Conservation (phyloP, 495 filamentous ascomycete genomes). For the Neurospora discreta region DNA sequence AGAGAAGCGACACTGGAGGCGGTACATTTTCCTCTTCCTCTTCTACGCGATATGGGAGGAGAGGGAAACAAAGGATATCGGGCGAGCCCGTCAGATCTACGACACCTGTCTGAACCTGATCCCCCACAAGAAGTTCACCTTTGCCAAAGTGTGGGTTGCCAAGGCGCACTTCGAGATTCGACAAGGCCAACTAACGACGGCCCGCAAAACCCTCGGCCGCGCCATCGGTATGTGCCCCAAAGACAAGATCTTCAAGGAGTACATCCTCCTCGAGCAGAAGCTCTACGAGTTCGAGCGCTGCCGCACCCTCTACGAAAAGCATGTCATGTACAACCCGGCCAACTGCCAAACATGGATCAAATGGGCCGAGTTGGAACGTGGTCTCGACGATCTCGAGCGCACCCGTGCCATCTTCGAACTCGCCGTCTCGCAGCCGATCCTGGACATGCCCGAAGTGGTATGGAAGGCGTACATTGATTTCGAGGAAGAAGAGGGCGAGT, state of each 20-base stretch:
- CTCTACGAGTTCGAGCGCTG: constrained; percentile 87
- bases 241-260: constrained; percentile 86
- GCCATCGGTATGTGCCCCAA: constrained; percentile 94
- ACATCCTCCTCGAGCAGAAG: constrained; percentile 83
- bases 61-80: constrained; percentile 64
- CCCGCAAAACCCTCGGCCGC: constrained; percentile 77
- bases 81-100: constrained; percentile 83
- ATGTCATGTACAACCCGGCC: constrained; percentile 77
- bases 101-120: constrained; percentile 76
- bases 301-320: constrained; percentile 85
- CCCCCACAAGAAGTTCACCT: constrained; percentile 95
- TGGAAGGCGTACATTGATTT: constrained; percentile 99
- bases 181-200: constrained; percentile 65
- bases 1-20: constrained; percentile 93
- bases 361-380: constrained; percentile 84
- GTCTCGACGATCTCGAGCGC: constrained; percentile 77
- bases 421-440: constrained; percentile 63
- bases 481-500: constrained; percentile 87
- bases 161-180: constrained; percentile 90
- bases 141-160: constrained; percentile 90
- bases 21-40: constrained; percentile 96
- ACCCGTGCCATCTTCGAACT: constrained; percentile 89
- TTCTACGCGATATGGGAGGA: constrained; percentile 97
- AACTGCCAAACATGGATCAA: constrained; percentile 93
- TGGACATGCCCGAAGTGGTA: constrained; percentile 97